These are phyloP conservation scores for Trametes coccinea DNA, from an alignment of 768 basidiomycete genomes.

Conservation along the genomic window DNA sequence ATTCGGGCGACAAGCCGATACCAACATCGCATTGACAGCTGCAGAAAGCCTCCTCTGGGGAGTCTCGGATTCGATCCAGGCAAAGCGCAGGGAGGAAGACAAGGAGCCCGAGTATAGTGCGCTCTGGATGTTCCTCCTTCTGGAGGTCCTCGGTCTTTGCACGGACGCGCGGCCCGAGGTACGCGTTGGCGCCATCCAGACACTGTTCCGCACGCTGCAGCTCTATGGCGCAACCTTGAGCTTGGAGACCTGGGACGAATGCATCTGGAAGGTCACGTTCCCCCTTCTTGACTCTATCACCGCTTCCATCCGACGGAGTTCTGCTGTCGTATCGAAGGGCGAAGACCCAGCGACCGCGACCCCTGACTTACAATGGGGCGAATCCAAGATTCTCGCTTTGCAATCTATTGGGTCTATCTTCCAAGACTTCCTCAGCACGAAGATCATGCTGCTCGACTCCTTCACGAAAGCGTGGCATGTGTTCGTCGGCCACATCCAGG, in stretches of 20 bases:
- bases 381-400: slow-evolving; percentile 83
- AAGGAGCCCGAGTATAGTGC: slow-evolving; percentile 73
- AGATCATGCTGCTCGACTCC: slow-evolving; percentile 70
- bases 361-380: slow-evolving; percentile 68
- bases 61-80: slow-evolving; percentile 92
- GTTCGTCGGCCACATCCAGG: slow-evolving; percentile 72
- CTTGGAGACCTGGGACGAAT: slow-evolving; percentile 82
- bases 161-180: slow-evolving; percentile 85
- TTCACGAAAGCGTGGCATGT: slow-evolving; percentile 74
- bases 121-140: slow-evolving; percentile 91
- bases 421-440: slow-evolving; percentile 71
- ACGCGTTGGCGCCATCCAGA: slow-evolving; percentile 92
- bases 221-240: slow-evolving; percentile 88
- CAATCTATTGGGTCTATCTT: slow-evolving; percentile 84
- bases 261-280: slow-evolving; percentile 89
- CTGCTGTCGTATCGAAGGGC: slow-evolving; percentile 15
- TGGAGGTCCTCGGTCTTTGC: slow-evolving; percentile 81
- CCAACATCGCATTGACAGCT: slow-evolving; percentile 93
- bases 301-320: slow-evolving; percentile 47
- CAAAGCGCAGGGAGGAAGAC: slow-evolving; percentile 66
- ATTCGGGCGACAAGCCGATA: slow-evolving; percentile 91
- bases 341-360: slow-evolving; percentile 19
- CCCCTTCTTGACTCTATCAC: slow-evolving; percentile 78
- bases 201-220: slow-evolving; percentile 90
- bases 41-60: slow-evolving; percentile 94